Base-by-base conservation (phyloP, 2,329 filamentous ascomycete genomes). In the Botryotinia globosa region DNA sequence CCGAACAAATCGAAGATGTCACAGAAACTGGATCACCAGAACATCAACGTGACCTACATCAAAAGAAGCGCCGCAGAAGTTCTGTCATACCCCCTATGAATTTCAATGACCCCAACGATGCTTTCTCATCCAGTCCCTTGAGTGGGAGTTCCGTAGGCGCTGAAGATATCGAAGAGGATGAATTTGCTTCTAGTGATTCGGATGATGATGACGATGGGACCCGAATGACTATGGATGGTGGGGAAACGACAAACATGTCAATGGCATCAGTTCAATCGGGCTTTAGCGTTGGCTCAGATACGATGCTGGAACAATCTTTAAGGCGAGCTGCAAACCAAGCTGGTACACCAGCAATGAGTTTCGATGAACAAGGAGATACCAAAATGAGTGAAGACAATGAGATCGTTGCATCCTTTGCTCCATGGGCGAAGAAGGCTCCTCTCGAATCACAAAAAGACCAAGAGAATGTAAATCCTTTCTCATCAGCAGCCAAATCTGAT, bases 61-160 rank as follows among this genome's bases (percentile, higher is more conserved):
- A 91, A 79, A 89, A 88, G 75, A 86, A 86, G 73, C 82, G 85
- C 20, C 85, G 90, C 69, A 84, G 91, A 75, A 92, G 88, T 81
- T 94, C 92, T 9, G 90, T 86, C 1, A 88, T 90, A n/a, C 86
- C 89, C 10, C 85, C 88, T 0, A 85, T 89, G 80, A 87, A 89
- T 77, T 89, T 91, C 78, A 88, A 90, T 77, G 87, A 91, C 74
- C 86, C 86, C 0, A 89, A 91, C 68, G 86, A 90, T 72, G 89
- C 87, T 8, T 87, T 91, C 72, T 93, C 92, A 22, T 96, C 94
- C 0, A 96, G 92, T 73, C 89, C 94, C 14, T 91, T 92, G 79
- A 95, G 93, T 76, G 87, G 85, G 63, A 87, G 86, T 74, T 86
- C 82, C 79, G 84, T 77, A 72, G 85, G 85, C 59, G 83, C 82